Evolutionary conservation across 345 rosid genomes (phyloP).

Genomic region (Pelargonium nanum): DNA sequence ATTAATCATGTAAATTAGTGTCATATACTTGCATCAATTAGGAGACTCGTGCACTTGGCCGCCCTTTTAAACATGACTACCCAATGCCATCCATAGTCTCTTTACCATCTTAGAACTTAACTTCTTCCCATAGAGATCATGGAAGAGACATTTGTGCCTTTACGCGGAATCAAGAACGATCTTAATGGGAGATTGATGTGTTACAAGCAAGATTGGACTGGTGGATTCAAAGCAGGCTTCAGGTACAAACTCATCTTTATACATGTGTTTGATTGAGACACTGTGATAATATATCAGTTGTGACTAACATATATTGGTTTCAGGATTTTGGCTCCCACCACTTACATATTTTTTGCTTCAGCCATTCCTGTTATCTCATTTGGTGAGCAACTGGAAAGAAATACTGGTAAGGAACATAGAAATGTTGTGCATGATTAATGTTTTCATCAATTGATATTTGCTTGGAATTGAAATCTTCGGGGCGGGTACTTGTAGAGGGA

Average conservation of each 20-base stretch:
- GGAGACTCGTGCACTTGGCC: no score
- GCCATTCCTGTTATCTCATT: constrained; percentile 97
- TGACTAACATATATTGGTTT: constrained; percentile 1
- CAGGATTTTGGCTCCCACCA: constrained; percentile 98
- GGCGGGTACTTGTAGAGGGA: constrained; percentile 44
- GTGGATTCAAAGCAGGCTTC: constrained; percentile 72
- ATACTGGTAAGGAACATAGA: constrained; percentile 50
- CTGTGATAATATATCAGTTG: background rate
- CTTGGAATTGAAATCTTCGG: background rate
- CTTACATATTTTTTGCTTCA: constrained; percentile 93
- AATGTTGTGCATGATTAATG: background rate
- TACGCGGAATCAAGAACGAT: constrained; percentile 79
- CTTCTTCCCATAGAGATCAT: constrained; percentile 23
- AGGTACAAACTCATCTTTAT: constrained; percentile 32
- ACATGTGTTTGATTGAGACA: background rate
- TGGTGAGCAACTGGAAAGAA: constrained; percentile 86
- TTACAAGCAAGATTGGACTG: no score
- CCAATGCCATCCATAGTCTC: no score
- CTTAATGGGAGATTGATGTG: constrained; percentile 72
- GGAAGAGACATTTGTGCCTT: constrained; percentile 91
- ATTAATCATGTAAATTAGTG: background rate
- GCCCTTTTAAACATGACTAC: no score
- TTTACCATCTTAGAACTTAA: no score
- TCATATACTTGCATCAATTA: no score
- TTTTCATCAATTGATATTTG: background rate